Evolutionary conservation across 805 yeast genomes (phyloP).

Genomic region (Nakazawaea pomicola): DNA sequence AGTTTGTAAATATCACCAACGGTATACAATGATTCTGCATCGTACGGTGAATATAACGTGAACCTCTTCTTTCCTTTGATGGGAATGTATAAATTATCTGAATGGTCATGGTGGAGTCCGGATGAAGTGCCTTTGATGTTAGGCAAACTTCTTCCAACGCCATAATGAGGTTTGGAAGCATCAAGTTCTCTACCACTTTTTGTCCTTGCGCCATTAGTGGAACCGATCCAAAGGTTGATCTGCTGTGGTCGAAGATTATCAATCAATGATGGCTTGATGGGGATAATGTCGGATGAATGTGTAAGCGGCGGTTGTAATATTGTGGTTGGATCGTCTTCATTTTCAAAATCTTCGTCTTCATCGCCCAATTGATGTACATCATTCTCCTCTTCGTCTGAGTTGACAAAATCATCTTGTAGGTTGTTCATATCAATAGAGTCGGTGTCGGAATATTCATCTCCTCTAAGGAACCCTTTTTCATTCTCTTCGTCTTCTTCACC

Average conservation of each 20-base stretch:
- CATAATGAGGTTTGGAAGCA: slow-evolving; percentile 22
- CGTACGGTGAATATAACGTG: slow-evolving; percentile 61
- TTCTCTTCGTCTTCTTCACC: slow-evolving; percentile 17
- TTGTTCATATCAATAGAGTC: slow-evolving; percentile 39
- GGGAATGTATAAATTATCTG: slow-evolving; percentile 67
- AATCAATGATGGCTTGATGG: slow-evolving; percentile 38
- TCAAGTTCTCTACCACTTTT: slow-evolving; percentile 14
- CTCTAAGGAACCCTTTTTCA: slow-evolving; percentile 8
- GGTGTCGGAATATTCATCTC: slow-evolving; percentile 26
- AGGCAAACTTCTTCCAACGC: slow-evolving; percentile 53
- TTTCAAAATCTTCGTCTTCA: slow-evolving; percentile 15
- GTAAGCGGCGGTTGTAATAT: slow-evolving; percentile 52
- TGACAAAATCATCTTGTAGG: slow-evolving; percentile 47
- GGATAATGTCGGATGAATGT: slow-evolving; percentile 22
- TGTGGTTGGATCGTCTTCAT: slow-evolving; percentile 15
- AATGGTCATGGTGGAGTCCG: slow-evolving; percentile 78
- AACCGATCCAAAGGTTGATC: slow-evolving; percentile 71
- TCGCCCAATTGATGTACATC: slow-evolving; percentile 22
- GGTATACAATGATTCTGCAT: slow-evolving; percentile 53
- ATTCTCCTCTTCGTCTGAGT: slow-evolving; percentile 23
- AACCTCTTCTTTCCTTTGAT: slow-evolving; percentile 59
- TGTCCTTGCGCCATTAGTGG: slow-evolving; percentile 8
- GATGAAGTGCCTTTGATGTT: slow-evolving; percentile 51
- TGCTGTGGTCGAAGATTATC: slow-evolving; percentile 55
- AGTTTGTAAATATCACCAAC: slow-evolving; percentile 55